Percentiles rank a stretch among this genome's conserved stretches.
Conservation (phyloP, 2,329 filamentous ascomycete species). For the Clonostachys solani region DNA sequence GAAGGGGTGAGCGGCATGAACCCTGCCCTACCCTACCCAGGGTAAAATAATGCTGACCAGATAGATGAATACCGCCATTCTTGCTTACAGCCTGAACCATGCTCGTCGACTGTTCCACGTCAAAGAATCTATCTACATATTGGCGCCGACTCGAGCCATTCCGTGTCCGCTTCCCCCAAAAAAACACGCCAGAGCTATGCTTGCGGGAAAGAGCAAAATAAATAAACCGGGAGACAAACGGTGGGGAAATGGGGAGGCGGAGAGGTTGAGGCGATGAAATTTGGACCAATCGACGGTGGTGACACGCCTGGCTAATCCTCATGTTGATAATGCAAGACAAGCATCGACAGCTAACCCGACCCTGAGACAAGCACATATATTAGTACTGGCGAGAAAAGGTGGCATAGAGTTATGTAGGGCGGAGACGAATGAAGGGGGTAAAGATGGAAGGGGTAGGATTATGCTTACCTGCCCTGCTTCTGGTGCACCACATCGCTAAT, state of each 20-base stretch:
- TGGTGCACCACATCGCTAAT: slow-evolving; percentile 96
- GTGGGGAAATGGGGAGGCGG: background rate
- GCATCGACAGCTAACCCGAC: slow-evolving; percentile 84
- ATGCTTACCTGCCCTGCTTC: slow-evolving; percentile 83
- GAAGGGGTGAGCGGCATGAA: no score
- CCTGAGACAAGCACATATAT: slow-evolving; percentile 32
- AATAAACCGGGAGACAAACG: background rate
- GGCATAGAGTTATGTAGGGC: background rate
- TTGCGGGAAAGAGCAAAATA: background rate
- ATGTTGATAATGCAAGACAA: slow-evolving; percentile 65
- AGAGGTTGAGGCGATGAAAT: no score
- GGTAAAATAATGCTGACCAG: no score
- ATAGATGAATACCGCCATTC: no score
- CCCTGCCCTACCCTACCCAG: no score
- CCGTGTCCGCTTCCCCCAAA: no score
- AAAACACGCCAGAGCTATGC: no score
- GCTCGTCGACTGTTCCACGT: no score
- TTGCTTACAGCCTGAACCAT: no score
- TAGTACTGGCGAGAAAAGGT: background rate
- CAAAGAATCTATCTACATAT: no score
- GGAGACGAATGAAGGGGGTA: background rate
- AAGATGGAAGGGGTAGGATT: background rate
- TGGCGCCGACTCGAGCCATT: no score
- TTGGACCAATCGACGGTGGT: no score
- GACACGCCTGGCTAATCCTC: slow-evolving; percentile 3